These are phyloP conservation scores for Isatis tinctoria DNA, from an alignment of 345 rosid species.

Conservation along the genomic window DNA sequence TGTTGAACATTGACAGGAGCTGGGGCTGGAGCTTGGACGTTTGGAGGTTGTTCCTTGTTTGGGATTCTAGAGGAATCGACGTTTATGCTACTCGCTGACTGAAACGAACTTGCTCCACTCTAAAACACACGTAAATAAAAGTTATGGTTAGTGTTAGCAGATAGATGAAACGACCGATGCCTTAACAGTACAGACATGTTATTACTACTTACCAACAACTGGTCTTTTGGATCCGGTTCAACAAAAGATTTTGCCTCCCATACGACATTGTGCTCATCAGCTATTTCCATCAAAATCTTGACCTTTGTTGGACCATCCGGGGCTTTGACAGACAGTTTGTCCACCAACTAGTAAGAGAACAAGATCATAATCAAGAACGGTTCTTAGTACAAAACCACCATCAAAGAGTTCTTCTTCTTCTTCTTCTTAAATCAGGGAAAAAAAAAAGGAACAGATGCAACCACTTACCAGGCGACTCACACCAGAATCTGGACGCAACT, in stretches of 20 bases:
- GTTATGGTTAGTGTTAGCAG: background rate
- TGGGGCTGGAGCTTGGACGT: slow-evolving; percentile 34
- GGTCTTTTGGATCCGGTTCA: slow-evolving; percentile 55
- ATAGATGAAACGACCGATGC: background rate
- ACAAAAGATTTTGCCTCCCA: slow-evolving; percentile 78
- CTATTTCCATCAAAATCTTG: slow-evolving; percentile 70
- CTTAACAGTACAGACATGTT: background rate
- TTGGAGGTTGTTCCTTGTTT: slow-evolving; percentile 34
- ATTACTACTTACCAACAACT: slow-evolving; percentile 28
- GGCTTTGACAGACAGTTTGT: slow-evolving; percentile 70
- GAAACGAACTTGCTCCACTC: slow-evolving; percentile 62
- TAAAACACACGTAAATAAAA: slow-evolving; percentile 19
- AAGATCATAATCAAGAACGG: background rate
- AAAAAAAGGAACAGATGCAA: background rate
- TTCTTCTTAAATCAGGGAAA: background rate
- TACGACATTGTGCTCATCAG: slow-evolving; percentile 62
- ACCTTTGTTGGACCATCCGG: slow-evolving; percentile 86
- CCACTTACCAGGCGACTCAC: slow-evolving; percentile 77
- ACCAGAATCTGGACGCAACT: slow-evolving; percentile 89
- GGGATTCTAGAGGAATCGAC: slow-evolving; percentile 37
- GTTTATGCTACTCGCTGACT: slow-evolving; percentile 34
- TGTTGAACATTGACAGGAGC: slow-evolving; percentile 30
- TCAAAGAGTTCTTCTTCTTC: no score
- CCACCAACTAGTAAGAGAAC: slow-evolving; percentile 53
- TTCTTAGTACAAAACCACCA: background rate